phyloP scores from a whole-genome alignment of 1,284 basidiomycete genomes.

The Sanghuangporus baumii region DNA sequence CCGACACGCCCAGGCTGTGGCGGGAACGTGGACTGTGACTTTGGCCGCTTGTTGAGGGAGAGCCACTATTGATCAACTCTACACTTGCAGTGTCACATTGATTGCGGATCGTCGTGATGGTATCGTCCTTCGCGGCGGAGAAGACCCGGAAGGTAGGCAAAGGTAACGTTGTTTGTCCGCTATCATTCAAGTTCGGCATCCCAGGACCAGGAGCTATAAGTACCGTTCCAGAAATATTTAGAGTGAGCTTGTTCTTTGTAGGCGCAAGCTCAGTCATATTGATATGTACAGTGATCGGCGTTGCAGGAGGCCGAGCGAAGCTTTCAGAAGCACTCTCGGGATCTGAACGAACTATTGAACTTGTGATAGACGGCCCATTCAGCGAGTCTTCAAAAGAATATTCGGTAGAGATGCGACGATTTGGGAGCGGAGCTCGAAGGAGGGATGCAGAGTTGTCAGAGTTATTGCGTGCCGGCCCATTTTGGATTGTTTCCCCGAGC shows the following conservation, averaged over 20 bases:
- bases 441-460: constrained; percentile 50
- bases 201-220: constrained; percentile 43
- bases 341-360: constrained; percentile 32
- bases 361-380: constrained; percentile 47
- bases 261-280: constrained; percentile 74
- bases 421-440: constrained; percentile 64
- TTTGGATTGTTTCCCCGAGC: constrained; percentile 23
- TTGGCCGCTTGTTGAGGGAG: constrained; percentile 52
- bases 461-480: constrained; percentile 36
- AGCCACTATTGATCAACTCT: constrained; percentile 53
- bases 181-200: constrained; percentile 23
- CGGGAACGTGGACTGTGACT: constrained; percentile 51
- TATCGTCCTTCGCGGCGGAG: constrained; percentile 54
- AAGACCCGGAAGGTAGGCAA: constrained; percentile 66
- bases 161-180: constrained; percentile 34
- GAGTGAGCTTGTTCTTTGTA: constrained; percentile 55
- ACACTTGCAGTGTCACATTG: constrained; percentile 44
- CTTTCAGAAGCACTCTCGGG: constrained; percentile 27
- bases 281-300: constrained; percentile 64
- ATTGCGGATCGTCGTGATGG: constrained; percentile 51
- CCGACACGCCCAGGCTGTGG: constrained; percentile 18
- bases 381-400: constrained; percentile 68
- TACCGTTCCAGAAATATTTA: constrained; percentile 59
- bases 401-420: constrained; percentile 46
- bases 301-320: constrained; percentile 33